Base-by-base conservation (phyloP, 176 grass and related monocot genomes). In the Echinochloa phyllopogon region DNA sequence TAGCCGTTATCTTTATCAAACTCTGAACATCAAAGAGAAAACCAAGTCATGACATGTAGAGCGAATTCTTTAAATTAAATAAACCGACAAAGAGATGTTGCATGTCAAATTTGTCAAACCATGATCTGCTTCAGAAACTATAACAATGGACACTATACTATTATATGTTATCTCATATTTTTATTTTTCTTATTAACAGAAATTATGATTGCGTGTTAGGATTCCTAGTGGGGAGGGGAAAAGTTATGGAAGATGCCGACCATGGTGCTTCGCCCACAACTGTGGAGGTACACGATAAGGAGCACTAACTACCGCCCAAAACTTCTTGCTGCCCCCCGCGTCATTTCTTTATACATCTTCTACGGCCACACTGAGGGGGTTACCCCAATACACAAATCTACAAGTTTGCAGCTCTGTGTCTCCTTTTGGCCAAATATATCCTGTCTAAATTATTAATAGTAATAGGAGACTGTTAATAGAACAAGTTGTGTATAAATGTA, bases 221-320 rank as follows among this genome's bases (percentile, higher is more conserved):
- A 24, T 59, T 59, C 57, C 57, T 59, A 58, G 17, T 56, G 61
- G 12, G 27, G 12, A 64, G 13, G 25, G 47, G 70, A 6, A 51
- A 73, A 60, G 61, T 29, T 33, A 10, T 44, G 4, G 17, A n/a
- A 70, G 64, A 86, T 62, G 63, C 33, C 49, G 49, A 18, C 40
- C 50, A 14, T 60, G 71, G 86, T 87, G 85, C 70, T 59, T 82
- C 77, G 9, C 47, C 69, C 77, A 65, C 67, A 60, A 80, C 21
- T 15, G 33, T n/a, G 84, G 42, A 64, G 66, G 29, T 33, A 81
- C 38, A 49, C 71, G 71, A 87, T 82, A 87, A 75, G 71, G 71
- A 63, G 78, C 71, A 87, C 86, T 58, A 57, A 87, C 86, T 58
- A 57, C 47, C 15, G 39, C 5, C 69, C 16, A 68, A 86, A 40